phyloP scores from a whole-genome alignment of 306 rosid species.

The Prosopis cineraria region DNA sequence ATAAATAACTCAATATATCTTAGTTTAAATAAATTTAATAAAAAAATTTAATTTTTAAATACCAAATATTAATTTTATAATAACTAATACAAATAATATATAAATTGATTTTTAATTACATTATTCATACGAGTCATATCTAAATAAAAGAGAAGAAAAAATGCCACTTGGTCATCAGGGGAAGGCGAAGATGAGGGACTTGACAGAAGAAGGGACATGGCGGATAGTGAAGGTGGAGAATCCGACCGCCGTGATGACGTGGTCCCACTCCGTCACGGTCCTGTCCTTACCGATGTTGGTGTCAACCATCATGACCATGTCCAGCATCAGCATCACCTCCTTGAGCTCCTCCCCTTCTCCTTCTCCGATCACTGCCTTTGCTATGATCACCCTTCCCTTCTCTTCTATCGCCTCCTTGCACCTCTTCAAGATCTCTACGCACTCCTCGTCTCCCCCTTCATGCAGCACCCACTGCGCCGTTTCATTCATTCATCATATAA shows the following conservation, averaged over 20 bases:
- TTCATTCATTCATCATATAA: neutral
- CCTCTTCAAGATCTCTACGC: constrained; percentile 55
- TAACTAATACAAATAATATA: too few species aligned
- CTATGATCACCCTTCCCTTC: constrained; percentile 62
- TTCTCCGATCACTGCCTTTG: neutral
- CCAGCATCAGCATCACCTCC: constrained; percentile 55
- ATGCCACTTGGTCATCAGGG: too few species aligned
- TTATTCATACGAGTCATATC: too few species aligned
- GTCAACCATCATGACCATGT: constrained; percentile 67
- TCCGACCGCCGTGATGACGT: constrained; percentile 57
- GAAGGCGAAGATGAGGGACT: constrained; percentile 53
- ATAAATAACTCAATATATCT: too few species aligned
- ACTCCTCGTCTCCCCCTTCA: constrained; percentile 65
- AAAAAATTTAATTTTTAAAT: too few species aligned
- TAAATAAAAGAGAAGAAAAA: too few species aligned
- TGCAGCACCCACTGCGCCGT: constrained; percentile 57
- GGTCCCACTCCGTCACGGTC: constrained; percentile 56
- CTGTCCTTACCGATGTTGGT: constrained; percentile 61
- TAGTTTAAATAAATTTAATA: too few species aligned
- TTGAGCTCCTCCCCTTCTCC: constrained; percentile 11
- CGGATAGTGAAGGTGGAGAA: constrained; percentile 42
- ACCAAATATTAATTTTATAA: too few species aligned
- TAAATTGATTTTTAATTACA: too few species aligned
- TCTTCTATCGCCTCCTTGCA: constrained; percentile 53
- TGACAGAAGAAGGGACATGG: constrained; percentile 44